These are phyloP conservation scores for Rhododendron molle DNA, from an alignment of 148 eudicot species.

Conservation along the genomic window DNA sequence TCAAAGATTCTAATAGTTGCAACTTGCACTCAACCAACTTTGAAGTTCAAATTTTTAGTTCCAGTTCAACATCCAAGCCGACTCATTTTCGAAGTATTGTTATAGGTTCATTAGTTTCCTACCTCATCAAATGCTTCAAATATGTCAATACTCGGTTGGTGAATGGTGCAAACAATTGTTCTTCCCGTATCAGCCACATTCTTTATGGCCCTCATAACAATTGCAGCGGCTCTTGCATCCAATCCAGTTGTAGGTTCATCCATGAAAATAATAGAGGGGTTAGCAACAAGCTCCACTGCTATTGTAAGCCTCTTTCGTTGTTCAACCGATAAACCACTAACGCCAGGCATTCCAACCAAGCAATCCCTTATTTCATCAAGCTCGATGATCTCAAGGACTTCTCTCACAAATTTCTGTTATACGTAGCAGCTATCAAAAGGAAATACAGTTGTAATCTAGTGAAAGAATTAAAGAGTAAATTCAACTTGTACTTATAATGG, in stretches of 20 bases:
- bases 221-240: conserved; percentile 92
- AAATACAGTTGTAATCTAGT: background rate
- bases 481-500: background rate
- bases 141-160: conserved; percentile 87
- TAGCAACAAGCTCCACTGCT: conserved; percentile 87
- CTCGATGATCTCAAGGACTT: conserved; percentile 76
- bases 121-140: conserved; percentile 97
- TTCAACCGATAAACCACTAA: conserved; percentile 76
- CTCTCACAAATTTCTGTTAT: conserved; percentile 60
- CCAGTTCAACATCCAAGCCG: background rate
- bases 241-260: conserved; percentile 90
- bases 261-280: conserved; percentile 87
- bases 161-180: conserved; percentile 86
- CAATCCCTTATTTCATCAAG: conserved; percentile 55
- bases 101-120: background rate
- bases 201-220: conserved; percentile 77
- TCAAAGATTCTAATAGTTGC: background rate
- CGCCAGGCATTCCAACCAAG: conserved; percentile 69
- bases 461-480: background rate
- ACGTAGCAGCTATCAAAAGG: background rate
- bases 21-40: background rate
- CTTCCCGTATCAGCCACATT: conserved; percentile 72
- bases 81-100: background rate
- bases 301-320: conserved; percentile 82
- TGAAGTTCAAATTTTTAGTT: background rate